Conservation (phyloP, 257 asterid species). For the Nicotiana attenuata region DNA sequence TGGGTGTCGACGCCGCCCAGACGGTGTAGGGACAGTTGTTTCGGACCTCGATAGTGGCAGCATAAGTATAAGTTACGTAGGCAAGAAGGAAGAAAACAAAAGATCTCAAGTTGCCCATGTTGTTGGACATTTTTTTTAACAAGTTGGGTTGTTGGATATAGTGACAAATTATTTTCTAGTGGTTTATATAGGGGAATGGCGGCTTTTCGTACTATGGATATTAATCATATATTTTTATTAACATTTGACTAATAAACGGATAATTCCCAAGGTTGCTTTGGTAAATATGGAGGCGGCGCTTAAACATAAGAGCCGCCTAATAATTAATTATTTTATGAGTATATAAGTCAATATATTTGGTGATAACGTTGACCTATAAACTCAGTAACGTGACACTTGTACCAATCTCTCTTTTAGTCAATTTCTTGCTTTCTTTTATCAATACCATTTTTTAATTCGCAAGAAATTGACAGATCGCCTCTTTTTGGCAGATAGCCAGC, state of each 20-base stretch:
- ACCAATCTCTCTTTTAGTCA: too few relatives aligned
- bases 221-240: neutral
- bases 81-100: constrained; percentile 2
- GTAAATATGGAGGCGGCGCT: neutral
- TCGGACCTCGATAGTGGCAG: constrained; percentile 16
- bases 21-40: constrained; percentile 37
- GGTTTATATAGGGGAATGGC: constrained; percentile 5
- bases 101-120: neutral
- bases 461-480: too few relatives aligned
- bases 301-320: neutral
- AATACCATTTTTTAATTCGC: too few relatives aligned
- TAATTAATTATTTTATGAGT: neutral
- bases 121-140: neutral
- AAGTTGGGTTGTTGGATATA: neutral
- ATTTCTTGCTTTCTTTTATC: too few relatives aligned
- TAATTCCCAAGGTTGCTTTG: too few relatives aligned
- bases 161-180: neutral
- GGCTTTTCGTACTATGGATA: neutral
- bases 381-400: too few relatives aligned
- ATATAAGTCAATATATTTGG: neutral
- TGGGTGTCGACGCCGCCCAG: constrained; percentile 34
- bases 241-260: neutral
- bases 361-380: too few relatives aligned
- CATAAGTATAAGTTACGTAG: constrained; percentile 7
- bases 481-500: too few relatives aligned